A percentile compares a stretch with the other conserved stretches of the same genome.
phyloP scores from a whole-genome alignment of 2,329 filamentous ascomycete species.

The Botryotinia calthae region DNA sequence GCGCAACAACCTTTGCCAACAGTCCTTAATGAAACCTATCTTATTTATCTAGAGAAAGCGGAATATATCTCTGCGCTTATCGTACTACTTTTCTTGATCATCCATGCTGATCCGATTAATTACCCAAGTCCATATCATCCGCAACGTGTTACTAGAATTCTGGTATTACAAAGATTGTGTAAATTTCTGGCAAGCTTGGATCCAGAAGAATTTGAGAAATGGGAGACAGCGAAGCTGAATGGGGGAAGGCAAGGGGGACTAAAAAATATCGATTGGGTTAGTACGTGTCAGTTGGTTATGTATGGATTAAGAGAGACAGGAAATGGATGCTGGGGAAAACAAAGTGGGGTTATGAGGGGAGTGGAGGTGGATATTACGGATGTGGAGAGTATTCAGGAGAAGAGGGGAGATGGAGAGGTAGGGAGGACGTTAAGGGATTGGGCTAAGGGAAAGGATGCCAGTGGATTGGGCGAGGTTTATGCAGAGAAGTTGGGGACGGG shows the following conservation, averaged over 20 bases:
- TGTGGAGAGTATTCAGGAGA: constrained; percentile 2
- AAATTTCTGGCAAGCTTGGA: constrained; percentile 47
- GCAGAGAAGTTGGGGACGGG: not conserved
- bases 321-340: constrained; percentile 10
- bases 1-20: constrained; percentile 36
- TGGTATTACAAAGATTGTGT: constrained; percentile 52
- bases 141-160: constrained; percentile 50
- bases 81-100: constrained; percentile 39
- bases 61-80: constrained; percentile 50
- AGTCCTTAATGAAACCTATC: constrained; percentile 45
- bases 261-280: constrained; percentile 24
- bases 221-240: not conserved
- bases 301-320: constrained; percentile 8
- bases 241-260: not conserved
- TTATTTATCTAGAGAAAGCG: constrained; percentile 44
- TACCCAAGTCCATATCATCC: constrained; percentile 51
- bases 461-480: not conserved
- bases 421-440: constrained; percentile 4
- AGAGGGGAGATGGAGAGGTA: not conserved
- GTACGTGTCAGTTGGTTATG: constrained; percentile 14
- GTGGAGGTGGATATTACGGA: constrained; percentile 8
- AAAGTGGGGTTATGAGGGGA: constrained; percentile 7
- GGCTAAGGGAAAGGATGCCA: not conserved
- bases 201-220: constrained; percentile 26
- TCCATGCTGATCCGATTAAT: constrained; percentile 49